A percentile compares a stretch with the other conserved stretches of the same genome.
These are phyloP conservation scores for Globisporangium solare DNA, from an alignment of 352 stramenopile species.

Conservation along the genomic window DNA sequence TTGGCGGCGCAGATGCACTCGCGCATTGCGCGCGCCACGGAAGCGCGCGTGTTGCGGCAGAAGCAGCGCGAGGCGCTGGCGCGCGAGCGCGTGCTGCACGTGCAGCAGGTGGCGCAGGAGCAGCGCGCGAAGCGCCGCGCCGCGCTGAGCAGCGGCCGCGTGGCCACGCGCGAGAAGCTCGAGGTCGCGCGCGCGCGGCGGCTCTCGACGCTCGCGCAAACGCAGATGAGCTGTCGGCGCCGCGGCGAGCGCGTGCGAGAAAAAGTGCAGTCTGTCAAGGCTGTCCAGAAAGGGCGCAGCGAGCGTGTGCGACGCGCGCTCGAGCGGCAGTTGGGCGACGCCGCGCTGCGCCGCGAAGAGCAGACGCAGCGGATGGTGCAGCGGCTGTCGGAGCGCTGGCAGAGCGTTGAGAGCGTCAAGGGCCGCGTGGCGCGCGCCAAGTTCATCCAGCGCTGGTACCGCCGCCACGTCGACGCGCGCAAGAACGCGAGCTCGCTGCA, in stretches of 20 bases:
- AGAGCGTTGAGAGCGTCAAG: constrained; percentile 67
- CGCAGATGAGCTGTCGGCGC: constrained; percentile 43
- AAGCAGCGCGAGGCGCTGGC: constrained; percentile 35
- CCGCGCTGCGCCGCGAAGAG: constrained; percentile 37
- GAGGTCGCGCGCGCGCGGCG: constrained; percentile 44
- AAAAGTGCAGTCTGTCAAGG: constrained; percentile 51
- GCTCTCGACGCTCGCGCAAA: constrained; percentile 30
- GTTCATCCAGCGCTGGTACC: constrained; percentile 77
- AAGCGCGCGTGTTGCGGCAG: constrained; percentile 34
- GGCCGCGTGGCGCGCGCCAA: constrained; percentile 52
- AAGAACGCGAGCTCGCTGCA: constrained; percentile 32
- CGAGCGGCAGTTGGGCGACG: constrained; percentile 46
- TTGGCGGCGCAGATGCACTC: constrained; percentile 31
- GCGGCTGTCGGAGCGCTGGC: constrained; percentile 52
- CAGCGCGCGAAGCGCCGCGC: constrained; percentile 48
- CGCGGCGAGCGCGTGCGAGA: constrained; percentile 38
- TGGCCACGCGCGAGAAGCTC: constrained; percentile 35
- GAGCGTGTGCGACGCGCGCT: constrained; percentile 27
- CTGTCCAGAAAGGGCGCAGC: constrained; percentile 36
- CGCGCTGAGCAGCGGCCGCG: constrained; percentile 25
- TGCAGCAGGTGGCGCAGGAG: constrained; percentile 44
- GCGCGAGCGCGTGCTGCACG: constrained; percentile 48
- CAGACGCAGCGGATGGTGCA: constrained; percentile 48
- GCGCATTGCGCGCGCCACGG: constrained; percentile 47
- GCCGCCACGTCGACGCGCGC: constrained; percentile 38